Evolutionary conservation across 1,284 basidiomycete genomes (phyloP), one percentile per base, ranked within the genome.

Genomic region (Rhodotorula glutinis): DNA sequence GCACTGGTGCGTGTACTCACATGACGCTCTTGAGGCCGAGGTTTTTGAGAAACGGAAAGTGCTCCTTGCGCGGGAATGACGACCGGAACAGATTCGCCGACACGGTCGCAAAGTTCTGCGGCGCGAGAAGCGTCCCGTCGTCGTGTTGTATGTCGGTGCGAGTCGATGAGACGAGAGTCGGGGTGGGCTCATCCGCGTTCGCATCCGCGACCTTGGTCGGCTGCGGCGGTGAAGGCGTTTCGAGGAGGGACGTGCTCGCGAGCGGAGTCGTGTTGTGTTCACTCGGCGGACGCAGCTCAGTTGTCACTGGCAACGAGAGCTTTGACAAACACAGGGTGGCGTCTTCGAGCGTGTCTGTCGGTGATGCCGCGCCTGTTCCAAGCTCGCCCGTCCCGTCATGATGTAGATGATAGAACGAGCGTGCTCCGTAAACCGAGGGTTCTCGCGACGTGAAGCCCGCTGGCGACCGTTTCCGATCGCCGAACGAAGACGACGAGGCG

Each of bases 11-110:
- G 33, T 38, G 33, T 11, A 77, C 79, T 70, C 67, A 81, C 80
- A 85, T 75, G n/a, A 85, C 82, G 43, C 81, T 83, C 66, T 82
- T 82, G 25, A 85, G 74, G 52, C 80, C 77, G 54, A 85, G 76
- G 27, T 79, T 81, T 69, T 80, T 79, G 66, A 85, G 77, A 70
- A 83, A 85, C 43, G 79, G 76, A 70, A 84, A 85, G 72, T 84
- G 81, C 66, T 82, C 79, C 73, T 80, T 80, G 65, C 81, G 81
- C 16, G 83, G 83, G 67, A 84, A 84, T 13, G 78, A 79, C 58
- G 77, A 79, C 21, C 83, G 76, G 71, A 83, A 85, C 23, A 85
- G 78, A 25, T 80, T 80, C 8, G 79, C 76, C 43, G 78, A 77
- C 63, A 82, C 79, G 76, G 79, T 76, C 2, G 79, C 79, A 70